Conservation (phyloP, 257 asterid species). For the Solanum paucissectum region DNA sequence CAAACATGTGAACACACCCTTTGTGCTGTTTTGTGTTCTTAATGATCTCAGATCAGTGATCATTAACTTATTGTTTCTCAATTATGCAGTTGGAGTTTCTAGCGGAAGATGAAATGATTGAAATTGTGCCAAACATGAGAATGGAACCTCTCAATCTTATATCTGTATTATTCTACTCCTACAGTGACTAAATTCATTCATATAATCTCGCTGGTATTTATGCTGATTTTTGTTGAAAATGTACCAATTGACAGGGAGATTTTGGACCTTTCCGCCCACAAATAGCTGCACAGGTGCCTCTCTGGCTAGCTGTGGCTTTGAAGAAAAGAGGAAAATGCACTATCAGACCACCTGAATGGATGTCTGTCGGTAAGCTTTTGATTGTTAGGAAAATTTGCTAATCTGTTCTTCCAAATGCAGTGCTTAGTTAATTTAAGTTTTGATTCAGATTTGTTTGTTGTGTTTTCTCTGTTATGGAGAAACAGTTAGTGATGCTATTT, state of each 20-base stretch:
- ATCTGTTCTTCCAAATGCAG: neutral
- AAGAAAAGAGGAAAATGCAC: conserved; percentile 93
- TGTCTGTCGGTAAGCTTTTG: conserved; percentile 61
- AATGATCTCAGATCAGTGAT: neutral
- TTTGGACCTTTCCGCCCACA: conserved; percentile 84
- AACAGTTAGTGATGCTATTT: neutral
- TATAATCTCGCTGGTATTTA: neutral
- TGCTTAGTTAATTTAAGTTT: neutral
- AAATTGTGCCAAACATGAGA: conserved; percentile 70
- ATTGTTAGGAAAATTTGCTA: no score
- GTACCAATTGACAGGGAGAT: conserved; percentile 47
- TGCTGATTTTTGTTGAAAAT: neutral
- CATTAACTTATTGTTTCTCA: neutral
- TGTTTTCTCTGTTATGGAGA: neutral
- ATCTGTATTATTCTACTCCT: conserved; percentile 28
- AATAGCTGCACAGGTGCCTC: conserved; percentile 64
- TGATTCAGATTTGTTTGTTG: neutral
- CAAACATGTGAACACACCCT: neutral
- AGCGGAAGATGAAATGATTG: conserved; percentile 82
- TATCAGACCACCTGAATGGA: conserved; percentile 81
- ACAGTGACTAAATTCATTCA: neutral
- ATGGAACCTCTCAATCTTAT: conserved; percentile 83
- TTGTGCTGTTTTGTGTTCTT: neutral
- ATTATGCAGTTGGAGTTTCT: conserved; percentile 78
- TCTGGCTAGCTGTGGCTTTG: conserved; percentile 93